Evolutionary conservation across 164 flowering plant species (phyloP).

Genomic region (Tetrastigma voinierianum): DNA sequence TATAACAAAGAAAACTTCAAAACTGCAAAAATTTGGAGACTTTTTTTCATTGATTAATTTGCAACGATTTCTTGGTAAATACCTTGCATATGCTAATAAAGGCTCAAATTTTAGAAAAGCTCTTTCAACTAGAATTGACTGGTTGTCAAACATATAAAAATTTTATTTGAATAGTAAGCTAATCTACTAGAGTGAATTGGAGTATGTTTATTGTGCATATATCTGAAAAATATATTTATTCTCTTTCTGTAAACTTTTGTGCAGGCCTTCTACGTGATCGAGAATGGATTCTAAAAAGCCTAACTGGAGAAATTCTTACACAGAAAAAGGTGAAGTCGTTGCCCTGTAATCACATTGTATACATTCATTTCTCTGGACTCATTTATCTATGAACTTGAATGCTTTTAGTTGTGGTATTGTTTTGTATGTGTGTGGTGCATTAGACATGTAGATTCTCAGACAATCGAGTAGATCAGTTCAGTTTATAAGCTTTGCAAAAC

Average conservation of each 20-base stretch:
- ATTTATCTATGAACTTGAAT: neutral
- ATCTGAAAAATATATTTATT: neutral
- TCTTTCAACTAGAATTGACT: too few relatives aligned
- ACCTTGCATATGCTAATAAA: too few relatives aligned
- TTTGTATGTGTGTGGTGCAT: neutral
- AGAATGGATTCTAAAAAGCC: slow-evolving; percentile 85
- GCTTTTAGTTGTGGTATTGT: too few relatives aligned
- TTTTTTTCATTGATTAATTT: too few relatives aligned
- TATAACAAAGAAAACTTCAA: too few relatives aligned
- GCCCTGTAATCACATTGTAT: neutral
- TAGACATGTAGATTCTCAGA: neutral
- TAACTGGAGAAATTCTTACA: slow-evolving; percentile 84
- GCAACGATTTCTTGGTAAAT: too few relatives aligned
- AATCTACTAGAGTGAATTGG: too few relatives aligned
- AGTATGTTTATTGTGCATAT: neutral
- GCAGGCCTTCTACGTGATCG: slow-evolving; percentile 85
- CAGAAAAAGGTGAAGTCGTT: slow-evolving; percentile 74
- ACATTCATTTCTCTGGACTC: neutral
- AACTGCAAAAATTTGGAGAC: too few relatives aligned
- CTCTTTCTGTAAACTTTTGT: slow-evolving; percentile 8
- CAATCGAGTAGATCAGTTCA: neutral
- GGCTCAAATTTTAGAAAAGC: too few relatives aligned
- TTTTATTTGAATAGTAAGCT: too few relatives aligned
- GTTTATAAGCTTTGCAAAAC: neutral
- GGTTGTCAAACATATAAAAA: too few relatives aligned